These are phyloP conservation scores for Phytopythium delawarense DNA, from an alignment of 352 stramenopile species.

Conservation along the genomic window DNA sequence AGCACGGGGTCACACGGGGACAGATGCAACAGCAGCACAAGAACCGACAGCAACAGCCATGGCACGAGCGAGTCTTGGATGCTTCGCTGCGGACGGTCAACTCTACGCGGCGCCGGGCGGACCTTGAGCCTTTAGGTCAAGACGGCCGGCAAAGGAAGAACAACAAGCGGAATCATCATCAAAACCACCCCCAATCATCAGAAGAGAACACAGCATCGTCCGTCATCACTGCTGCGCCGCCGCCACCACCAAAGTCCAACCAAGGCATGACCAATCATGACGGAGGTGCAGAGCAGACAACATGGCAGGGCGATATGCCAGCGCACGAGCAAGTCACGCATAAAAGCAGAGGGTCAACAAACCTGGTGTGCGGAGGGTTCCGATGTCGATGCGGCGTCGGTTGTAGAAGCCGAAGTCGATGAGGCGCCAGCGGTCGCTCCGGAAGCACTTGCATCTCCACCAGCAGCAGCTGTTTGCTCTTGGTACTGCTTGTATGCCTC, in stretches of 20 bases:
- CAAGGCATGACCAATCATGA: constrained; percentile 1
- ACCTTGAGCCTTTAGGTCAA: constrained; percentile 48
- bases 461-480: constrained; percentile 35
- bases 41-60: constrained; percentile 5
- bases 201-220: constrained; percentile 10
- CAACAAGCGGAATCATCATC: constrained; percentile 32
- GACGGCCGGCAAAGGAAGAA: constrained; percentile 20
- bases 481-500: constrained; percentile 75
- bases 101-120: constrained; percentile 56
- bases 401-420: constrained; percentile 12
- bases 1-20: background rate
- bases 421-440: constrained; percentile 11
- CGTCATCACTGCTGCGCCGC: background rate
- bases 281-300: constrained; percentile 5
- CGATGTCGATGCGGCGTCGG: constrained; percentile 11
- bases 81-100: background rate
- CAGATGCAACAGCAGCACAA: constrained; percentile 4
- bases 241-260: constrained; percentile 10
- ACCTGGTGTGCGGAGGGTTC: constrained; percentile 37
- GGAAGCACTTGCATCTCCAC: constrained; percentile 12
- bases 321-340: constrained; percentile 20
- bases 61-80: constrained; percentile 1
- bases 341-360: constrained; percentile 54
- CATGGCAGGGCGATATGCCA: background rate
- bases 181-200: constrained; percentile 30